Evolutionary conservation across 345 rosid genomes (phyloP).

Genomic region (Gossypioides kirkii): DNA sequence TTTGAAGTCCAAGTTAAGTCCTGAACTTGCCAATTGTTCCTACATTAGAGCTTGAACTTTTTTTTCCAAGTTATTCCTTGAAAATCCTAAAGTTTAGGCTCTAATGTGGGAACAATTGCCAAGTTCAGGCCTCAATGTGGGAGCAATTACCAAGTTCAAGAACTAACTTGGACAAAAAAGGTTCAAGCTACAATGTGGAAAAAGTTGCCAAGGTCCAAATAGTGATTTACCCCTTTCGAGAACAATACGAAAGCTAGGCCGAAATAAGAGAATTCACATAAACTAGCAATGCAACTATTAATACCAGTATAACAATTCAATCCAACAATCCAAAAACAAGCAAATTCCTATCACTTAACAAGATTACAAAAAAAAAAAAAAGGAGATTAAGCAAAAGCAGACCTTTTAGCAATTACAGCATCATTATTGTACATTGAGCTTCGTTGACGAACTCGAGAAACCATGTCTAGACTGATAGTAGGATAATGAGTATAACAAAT

Average conservation of each 20-base stretch:
- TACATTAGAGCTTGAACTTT: too few species aligned
- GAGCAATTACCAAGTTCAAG: too few species aligned
- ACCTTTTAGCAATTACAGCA: slow-evolving; percentile 70
- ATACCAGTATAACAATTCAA: not conserved
- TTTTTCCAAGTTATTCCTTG: too few species aligned
- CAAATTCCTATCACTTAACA: not conserved
- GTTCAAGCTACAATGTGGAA: too few species aligned
- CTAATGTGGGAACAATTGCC: too few species aligned
- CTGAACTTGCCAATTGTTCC: too few species aligned
- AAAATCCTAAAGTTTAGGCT: too few species aligned
- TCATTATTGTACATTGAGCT: slow-evolving; percentile 81
- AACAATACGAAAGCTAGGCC: not conserved
- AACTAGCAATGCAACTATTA: not conserved
- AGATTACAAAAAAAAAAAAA: too few species aligned
- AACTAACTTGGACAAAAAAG: too few species aligned
- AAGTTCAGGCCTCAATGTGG: too few species aligned
- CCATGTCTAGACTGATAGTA: slow-evolving; percentile 87
- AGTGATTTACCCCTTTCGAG: not conserved
- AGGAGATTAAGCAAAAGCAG: not conserved
- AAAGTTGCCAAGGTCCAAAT: too few species aligned
- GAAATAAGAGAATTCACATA: not conserved
- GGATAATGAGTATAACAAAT: slow-evolving; percentile 94
- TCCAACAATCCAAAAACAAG: not conserved
- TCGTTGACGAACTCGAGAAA: slow-evolving; percentile 69
- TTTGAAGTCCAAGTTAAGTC: too few species aligned